phyloP scores from a whole-genome alignment of 2,329 filamentous ascomycete species.

The Metarhizium brunneum region DNA sequence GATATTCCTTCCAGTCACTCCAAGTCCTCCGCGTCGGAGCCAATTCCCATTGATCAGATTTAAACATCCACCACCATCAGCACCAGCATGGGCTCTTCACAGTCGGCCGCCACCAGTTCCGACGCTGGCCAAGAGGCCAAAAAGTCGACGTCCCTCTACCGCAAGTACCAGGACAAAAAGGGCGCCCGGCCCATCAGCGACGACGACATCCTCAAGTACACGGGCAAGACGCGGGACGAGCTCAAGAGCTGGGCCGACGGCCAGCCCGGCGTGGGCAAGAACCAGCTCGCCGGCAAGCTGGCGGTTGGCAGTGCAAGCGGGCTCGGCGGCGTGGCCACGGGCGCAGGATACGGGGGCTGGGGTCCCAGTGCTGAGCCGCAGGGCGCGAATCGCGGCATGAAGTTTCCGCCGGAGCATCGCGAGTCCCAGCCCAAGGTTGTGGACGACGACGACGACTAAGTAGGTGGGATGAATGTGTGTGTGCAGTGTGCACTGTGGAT shows the following conservation, averaged over 20 bases:
- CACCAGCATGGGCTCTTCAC: slow-evolving; percentile 6
- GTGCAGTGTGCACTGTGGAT: no score
- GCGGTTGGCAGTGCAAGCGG: slow-evolving; percentile 20
- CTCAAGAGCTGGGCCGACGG: slow-evolving; percentile 27
- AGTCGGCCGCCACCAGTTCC: background rate
- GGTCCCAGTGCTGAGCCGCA: slow-evolving; percentile 18
- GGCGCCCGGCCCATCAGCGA: slow-evolving; percentile 22
- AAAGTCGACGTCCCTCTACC: slow-evolving; percentile 18
- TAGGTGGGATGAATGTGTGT: no score
- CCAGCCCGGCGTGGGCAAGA: slow-evolving; percentile 29
- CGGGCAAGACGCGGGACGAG: slow-evolving; percentile 26
- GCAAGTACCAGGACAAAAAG: slow-evolving; percentile 23
- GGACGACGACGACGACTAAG: background rate
- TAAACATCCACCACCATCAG: no score
- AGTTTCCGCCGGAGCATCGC: slow-evolving; percentile 21
- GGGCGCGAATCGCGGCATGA: slow-evolving; percentile 21
- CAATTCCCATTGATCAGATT: no score
- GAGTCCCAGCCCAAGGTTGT: background rate
- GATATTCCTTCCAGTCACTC: no score
- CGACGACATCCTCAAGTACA: slow-evolving; percentile 31
- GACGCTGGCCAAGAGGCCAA: slow-evolving; percentile 8
- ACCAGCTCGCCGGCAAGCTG: slow-evolving; percentile 27
- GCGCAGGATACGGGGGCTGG: slow-evolving; percentile 25
- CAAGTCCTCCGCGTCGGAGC: no score
- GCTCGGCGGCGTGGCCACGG: slow-evolving; percentile 19